Evolutionary conservation across 1,139 yeast species (phyloP), one percentile per base, ranked within the genome.

Genomic region (Meyerozyma elateridarum): DNA sequence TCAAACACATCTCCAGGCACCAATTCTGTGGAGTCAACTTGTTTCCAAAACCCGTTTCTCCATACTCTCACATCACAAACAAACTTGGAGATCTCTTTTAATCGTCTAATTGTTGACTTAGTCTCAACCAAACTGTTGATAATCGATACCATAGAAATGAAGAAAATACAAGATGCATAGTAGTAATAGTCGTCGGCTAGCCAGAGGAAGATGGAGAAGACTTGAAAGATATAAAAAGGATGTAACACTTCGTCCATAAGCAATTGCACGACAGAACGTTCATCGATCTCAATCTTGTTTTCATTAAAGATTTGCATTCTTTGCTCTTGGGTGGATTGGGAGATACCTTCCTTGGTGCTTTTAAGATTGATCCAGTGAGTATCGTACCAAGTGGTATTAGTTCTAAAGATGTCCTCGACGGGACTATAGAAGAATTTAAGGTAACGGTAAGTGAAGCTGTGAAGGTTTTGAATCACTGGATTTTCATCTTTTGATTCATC

Each of bases 1-100:
- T 93, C 98, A 53, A 80, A 85, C 1, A 88, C 76, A 56, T 91
- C 99, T 30, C 99, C 99, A 0, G 98, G 97, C 1, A 91, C 96
- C 32, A 91, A 67, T 32, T 87, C 93, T n/a, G 71, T 67, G 1
- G 95, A 84, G 26, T 73, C 71, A 2, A 84, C 67, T 41, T 83
- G 89, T 34, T 80, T 83, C 98, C 98, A 91, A 54, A 85, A 91
- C 7, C 84, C 95, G 51, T 85, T 88, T 52, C 98, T 76, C 73
- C 93, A 79, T 1, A 85, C 96, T 49, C 97, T 74, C 2, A 89
- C 85, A 33, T 81, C 89, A 49, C 95, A 84, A 9, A 68, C 72
- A 48, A 82, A 81, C 35, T 67, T 66, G 0, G 96, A 84, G 40
- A 91, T 74, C 30, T 79, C 80, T 33, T 84, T 74, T 45, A 93